Evolutionary conservation across 441 rosid genomes (phyloP).

Genomic region (Gossypium schwendimanii): DNA sequence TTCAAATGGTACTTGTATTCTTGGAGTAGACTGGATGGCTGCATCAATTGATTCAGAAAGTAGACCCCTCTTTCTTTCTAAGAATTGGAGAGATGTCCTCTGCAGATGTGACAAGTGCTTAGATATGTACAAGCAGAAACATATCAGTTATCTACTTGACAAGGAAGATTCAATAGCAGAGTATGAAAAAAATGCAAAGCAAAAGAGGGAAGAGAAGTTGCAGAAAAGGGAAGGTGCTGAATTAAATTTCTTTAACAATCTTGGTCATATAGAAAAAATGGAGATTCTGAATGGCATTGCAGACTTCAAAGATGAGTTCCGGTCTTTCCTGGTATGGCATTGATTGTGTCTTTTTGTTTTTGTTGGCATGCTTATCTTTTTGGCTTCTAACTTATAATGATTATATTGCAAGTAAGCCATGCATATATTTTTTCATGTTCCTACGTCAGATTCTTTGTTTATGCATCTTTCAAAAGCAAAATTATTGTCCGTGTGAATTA

Average conservation of each 20-base stretch:
- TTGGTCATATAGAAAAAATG: constrained; percentile 85
- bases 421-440: background rate
- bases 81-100: constrained; percentile 72
- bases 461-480: background rate
- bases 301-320: constrained; percentile 69
- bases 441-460: background rate
- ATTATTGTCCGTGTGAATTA: background rate
- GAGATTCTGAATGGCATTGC: constrained; percentile 79
- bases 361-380: background rate
- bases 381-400: background rate
- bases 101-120: constrained; percentile 74
- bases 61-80: constrained; percentile 65
- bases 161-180: constrained; percentile 81
- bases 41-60: constrained; percentile 27
- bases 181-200: constrained; percentile 78
- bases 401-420: background rate
- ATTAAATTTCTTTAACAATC: constrained; percentile 50
- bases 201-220: constrained; percentile 81
- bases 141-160: constrained; percentile 57
- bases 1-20: constrained; percentile 30
- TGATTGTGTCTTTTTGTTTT: background rate
- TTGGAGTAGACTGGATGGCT: constrained; percentile 28
- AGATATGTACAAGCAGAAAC: constrained; percentile 51
- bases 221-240: constrained; percentile 75
- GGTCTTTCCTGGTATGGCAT: constrained; percentile 54